Evolutionary conservation across 352 stramenopile genomes (phyloP).

Genomic region (Thalassiosira mediterranea): DNA sequence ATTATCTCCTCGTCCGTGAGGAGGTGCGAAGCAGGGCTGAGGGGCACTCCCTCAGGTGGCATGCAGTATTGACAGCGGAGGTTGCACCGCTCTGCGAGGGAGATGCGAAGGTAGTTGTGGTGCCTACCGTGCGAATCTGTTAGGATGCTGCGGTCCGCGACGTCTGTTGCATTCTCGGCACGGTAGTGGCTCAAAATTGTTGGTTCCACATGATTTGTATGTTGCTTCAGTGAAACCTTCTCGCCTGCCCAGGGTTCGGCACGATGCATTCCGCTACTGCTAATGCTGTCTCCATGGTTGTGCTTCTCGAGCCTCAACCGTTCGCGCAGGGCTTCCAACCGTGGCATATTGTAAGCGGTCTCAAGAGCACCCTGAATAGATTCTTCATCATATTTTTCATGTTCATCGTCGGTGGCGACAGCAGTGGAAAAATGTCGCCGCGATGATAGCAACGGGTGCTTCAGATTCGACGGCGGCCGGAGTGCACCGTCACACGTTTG

Average conservation of each 20-base stretch:
- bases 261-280: not conserved
- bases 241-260: not conserved
- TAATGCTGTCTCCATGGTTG: not conserved
- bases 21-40: constrained; percentile 84
- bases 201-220: too few species aligned
- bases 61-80: constrained; percentile 97
- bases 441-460: too few species aligned
- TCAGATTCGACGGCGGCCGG: too few species aligned
- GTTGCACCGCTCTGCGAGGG: constrained; percentile 95
- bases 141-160: constrained; percentile 49
- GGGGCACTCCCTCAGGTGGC: constrained; percentile 90
- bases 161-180: not conserved
- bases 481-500: too few species aligned
- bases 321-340: constrained; percentile 38
- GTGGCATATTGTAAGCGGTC: constrained; percentile 25
- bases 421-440: constrained; percentile 25
- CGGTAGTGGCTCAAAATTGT: constrained; percentile 6
- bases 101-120: constrained; percentile 96
- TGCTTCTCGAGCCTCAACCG: constrained; percentile 34
- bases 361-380: constrained; percentile 3
- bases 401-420: constrained; percentile 16
- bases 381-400: constrained; percentile 1
- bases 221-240: too few species aligned
- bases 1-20: constrained; percentile 92
- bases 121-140: constrained; percentile 89